These are phyloP conservation scores for Pholiota microspora DNA, from an alignment of 768 basidiomycete species.

Conservation along the genomic window DNA sequence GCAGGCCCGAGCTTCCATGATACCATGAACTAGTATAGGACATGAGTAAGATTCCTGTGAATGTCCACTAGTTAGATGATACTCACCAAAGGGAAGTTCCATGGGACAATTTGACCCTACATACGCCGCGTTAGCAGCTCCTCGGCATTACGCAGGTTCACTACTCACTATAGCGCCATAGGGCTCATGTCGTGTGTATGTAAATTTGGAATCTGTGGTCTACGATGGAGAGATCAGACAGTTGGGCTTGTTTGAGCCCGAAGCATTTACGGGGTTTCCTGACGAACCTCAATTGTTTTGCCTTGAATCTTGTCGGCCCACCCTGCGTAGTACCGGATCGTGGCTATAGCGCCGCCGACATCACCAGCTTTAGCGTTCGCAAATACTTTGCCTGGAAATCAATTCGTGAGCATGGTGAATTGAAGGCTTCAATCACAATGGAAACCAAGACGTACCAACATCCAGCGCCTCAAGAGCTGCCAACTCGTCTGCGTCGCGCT, in stretches of 20 bases:
- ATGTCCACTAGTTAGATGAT: neutral
- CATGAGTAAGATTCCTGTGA: conserved; percentile 14
- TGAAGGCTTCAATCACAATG: neutral
- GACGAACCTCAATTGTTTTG: conserved; percentile 63
- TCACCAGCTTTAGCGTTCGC: conserved; percentile 33
- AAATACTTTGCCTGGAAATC: conserved; percentile 45
- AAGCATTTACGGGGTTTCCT: neutral
- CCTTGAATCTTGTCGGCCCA: conserved; percentile 88
- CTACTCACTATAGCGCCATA: conserved; percentile 41
- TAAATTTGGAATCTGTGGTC: conserved; percentile 54
- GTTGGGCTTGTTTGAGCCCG: neutral
- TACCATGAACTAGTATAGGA: conserved; percentile 47
- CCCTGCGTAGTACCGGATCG: conserved; percentile 80
- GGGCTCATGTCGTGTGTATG: conserved; percentile 72
- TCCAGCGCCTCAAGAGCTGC: conserved; percentile 75
- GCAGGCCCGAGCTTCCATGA: conserved; percentile 82
- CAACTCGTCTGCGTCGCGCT: conserved; percentile 58
- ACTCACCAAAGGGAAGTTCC: conserved; percentile 59
- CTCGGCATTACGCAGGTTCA: too few relatives aligned
- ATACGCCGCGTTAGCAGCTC: neutral
- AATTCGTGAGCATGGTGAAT: conserved; percentile 40
- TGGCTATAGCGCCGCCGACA: conserved; percentile 41
- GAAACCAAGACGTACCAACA: conserved; percentile 63
- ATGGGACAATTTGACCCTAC: conserved; percentile 56
- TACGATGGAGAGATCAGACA: conserved; percentile 17